Conservation (phyloP, 352 stramenopile species). For the Pythium aristosporum region DNA sequence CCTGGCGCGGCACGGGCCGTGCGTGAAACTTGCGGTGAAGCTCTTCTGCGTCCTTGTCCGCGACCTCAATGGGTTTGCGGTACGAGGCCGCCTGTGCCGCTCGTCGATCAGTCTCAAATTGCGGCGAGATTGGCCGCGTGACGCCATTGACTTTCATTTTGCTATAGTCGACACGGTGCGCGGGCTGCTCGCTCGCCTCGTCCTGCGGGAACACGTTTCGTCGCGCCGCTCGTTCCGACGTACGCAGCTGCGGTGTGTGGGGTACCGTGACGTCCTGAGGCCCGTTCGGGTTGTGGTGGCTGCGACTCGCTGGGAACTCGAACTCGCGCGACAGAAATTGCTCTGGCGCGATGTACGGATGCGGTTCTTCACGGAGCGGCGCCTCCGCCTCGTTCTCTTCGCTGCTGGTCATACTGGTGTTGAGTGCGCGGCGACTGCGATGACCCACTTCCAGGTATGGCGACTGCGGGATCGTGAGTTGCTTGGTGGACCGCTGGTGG, state of each 20-base stretch:
- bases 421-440: slow-evolving; percentile 38
- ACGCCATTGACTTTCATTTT: slow-evolving; percentile 34
- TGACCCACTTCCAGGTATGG: slow-evolving; percentile 63
- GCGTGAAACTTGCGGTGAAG: slow-evolving; percentile 79
- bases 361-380: slow-evolving; percentile 12
- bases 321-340: slow-evolving; percentile 33
- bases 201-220: slow-evolving; percentile 21
- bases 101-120: slow-evolving; percentile 63
- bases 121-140: slow-evolving; percentile 52
- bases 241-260: slow-evolving; percentile 30
- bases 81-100: slow-evolving; percentile 44
- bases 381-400: not conserved
- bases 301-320: slow-evolving; percentile 24
- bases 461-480: slow-evolving; percentile 76
- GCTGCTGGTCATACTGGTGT: slow-evolving; percentile 23
- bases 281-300: not conserved
- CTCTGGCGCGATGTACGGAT: slow-evolving; percentile 27
- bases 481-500: slow-evolving; percentile 74
- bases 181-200: slow-evolving; percentile 5
- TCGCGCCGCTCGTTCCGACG: slow-evolving; percentile 25
- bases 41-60: slow-evolving; percentile 75
- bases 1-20: slow-evolving; percentile 51
- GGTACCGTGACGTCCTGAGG: slow-evolving; percentile 26
- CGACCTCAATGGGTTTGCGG: slow-evolving; percentile 50
- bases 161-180: slow-evolving; percentile 19